phyloP scores from a whole-genome alignment of 176 grass and related monocot genomes.

The Hyparrhenia diplandra region DNA sequence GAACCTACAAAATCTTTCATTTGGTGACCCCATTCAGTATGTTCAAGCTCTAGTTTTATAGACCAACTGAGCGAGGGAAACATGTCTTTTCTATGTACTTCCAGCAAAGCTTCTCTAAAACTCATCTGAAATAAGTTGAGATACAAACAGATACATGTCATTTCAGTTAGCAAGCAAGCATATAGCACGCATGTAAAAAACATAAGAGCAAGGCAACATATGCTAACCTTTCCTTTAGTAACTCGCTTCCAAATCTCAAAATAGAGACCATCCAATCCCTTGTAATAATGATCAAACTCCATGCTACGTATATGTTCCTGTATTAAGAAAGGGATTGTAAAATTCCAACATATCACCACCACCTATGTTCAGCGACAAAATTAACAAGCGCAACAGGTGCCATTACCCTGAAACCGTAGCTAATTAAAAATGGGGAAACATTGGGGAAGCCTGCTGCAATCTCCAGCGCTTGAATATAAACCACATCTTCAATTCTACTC shows the following conservation, averaged over 20 bases:
- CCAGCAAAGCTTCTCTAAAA: neutral
- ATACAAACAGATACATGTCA: neutral
- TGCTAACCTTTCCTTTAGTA: neutral
- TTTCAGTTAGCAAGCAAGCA: neutral
- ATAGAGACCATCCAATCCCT: neutral
- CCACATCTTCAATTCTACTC: neutral
- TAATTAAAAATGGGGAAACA: neutral
- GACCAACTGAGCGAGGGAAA: too few relatives aligned
- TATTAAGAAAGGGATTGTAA: neutral
- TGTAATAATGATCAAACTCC: neutral
- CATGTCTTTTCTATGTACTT: neutral
- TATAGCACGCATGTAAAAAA: neutral
- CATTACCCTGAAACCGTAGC: neutral
- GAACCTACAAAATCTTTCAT: neutral
- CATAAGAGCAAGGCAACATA: neutral
- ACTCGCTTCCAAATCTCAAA: neutral
- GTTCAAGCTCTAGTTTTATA: neutral
- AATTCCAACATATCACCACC: neutral
- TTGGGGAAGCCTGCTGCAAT: neutral
- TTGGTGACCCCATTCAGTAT: neutral
- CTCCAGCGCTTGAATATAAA: slow-evolving; percentile 3
- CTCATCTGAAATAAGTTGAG: neutral
- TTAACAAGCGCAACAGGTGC: neutral
- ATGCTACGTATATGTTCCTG: neutral
- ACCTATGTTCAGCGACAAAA: neutral